Conservation (phyloP, 148 eudicot genomes). For the Pharnaceum exiguum region DNA sequence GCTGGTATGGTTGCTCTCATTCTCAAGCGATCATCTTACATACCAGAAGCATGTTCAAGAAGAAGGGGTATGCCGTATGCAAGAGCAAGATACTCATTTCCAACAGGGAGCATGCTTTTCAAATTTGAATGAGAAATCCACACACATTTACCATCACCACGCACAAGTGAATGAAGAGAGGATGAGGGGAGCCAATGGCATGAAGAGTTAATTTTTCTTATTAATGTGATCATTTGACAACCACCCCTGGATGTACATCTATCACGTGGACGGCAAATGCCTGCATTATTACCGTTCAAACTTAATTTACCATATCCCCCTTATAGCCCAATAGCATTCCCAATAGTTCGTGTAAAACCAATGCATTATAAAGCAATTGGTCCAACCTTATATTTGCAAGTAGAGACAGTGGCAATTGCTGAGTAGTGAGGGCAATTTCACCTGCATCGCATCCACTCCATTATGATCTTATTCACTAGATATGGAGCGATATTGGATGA, state of each 20-base stretch:
- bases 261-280: slow-evolving; percentile 19
- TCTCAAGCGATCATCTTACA: too few relatives aligned
- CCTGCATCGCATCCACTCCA: too few relatives aligned
- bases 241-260: background rate
- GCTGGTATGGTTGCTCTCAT: too few relatives aligned
- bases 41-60: too few relatives aligned
- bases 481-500: too few relatives aligned
- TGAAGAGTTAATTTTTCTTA: background rate
- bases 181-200: slow-evolving; percentile 22
- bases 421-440: too few relatives aligned
- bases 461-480: too few relatives aligned
- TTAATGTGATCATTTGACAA: background rate
- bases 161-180: slow-evolving; percentile 8
- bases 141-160: background rate
- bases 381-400: too few relatives aligned
- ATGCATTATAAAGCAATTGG: background rate
- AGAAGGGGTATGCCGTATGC: too few relatives aligned
- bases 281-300: background rate
- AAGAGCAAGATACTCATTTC: too few relatives aligned
- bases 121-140: background rate
- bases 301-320: background rate
- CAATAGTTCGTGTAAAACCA: background rate
- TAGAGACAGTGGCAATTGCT: too few relatives aligned
- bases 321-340: background rate
- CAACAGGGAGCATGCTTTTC: background rate